These are phyloP conservation scores for Capronia coronata DNA, from an alignment of 2,329 filamentous ascomycete genomes.

Conservation along the genomic window DNA sequence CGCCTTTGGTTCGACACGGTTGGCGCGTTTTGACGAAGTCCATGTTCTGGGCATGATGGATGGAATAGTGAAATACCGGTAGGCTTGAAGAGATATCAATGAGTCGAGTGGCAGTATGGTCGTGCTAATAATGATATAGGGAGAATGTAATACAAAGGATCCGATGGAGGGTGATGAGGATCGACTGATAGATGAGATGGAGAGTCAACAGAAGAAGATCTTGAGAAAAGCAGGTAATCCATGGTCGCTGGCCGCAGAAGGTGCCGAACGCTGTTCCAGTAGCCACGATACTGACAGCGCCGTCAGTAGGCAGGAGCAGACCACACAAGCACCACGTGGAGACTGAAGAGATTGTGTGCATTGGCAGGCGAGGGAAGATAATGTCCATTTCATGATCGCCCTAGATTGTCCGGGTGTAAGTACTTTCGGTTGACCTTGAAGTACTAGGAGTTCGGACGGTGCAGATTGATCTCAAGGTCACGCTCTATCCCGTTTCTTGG, in stretches of 20 bases:
- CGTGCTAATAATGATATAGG: conserved; percentile 14
- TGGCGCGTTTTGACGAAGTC: conserved; percentile 8
- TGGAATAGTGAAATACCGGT: background rate
- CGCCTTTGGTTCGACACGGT: conserved; percentile 23
- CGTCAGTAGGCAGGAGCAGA: conserved; percentile 6
- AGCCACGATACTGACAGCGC: conserved; percentile 3
- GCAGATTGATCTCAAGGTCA: too few species aligned
- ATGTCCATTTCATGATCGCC: too few species aligned
- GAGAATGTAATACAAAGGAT: conserved; percentile 3
- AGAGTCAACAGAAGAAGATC: too few species aligned
- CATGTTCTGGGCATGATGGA: conserved; percentile 15
- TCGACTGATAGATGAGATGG: background rate
- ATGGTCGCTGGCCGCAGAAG: too few species aligned
- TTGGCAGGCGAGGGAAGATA: too few species aligned
- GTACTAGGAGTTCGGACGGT: too few species aligned
- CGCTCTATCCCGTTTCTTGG: too few species aligned
- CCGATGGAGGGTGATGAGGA: background rate
- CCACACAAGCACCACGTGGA: background rate
- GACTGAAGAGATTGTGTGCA: too few species aligned
- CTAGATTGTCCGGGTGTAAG: too few species aligned
- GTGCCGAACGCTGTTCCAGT: too few species aligned
- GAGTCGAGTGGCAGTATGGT: conserved; percentile 10
- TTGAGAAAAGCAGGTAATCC: too few species aligned
- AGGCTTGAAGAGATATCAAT: background rate
- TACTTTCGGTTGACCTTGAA: too few species aligned